Conservation (phyloP, 345 rosid genomes). For the Xanthoceras sorbifolium region DNA sequence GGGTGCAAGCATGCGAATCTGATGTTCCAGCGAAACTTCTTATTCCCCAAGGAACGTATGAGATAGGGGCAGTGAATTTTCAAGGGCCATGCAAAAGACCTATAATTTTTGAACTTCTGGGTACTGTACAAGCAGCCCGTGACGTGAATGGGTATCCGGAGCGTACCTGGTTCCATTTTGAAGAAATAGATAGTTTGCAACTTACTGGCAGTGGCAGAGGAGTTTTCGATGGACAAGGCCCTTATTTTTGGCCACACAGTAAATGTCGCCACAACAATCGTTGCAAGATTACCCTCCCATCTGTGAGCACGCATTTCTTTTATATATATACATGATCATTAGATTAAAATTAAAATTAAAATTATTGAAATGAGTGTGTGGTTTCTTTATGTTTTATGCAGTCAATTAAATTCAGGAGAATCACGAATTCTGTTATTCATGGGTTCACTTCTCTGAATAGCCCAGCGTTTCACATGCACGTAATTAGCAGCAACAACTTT, state of each 20-base stretch:
- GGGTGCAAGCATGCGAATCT: conserved; percentile 54
- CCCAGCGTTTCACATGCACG: conserved; percentile 57
- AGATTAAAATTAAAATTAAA: not conserved
- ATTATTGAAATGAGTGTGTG: not conserved
- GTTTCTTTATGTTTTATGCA: conserved; percentile 19
- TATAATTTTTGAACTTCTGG: conserved; percentile 43
- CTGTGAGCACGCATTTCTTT: conserved; percentile 29
- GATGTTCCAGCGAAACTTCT: conserved; percentile 46
- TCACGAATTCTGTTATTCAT: conserved; percentile 31
- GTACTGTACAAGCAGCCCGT: conserved; percentile 44
- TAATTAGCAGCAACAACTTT: conserved; percentile 28
- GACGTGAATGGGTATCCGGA: conserved; percentile 35
- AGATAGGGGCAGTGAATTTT: conserved; percentile 47
- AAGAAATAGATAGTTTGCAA: conserved; percentile 39
- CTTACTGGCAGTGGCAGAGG: conserved; percentile 48
- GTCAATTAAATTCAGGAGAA: conserved; percentile 48
- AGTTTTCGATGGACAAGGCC: conserved; percentile 63
- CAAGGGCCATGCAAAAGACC: conserved; percentile 59
- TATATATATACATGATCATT: not conserved
- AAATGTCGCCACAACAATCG: conserved; percentile 34
- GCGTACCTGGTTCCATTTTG: conserved; percentile 49
- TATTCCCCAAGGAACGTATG: conserved; percentile 46
- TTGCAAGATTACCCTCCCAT: conserved; percentile 46
- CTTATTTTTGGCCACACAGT: conserved; percentile 42
- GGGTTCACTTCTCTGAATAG: conserved; percentile 45